Evolutionary conservation across 2,329 filamentous ascomycete species (phyloP), one percentile per base, ranked within the genome.

Genomic region (Didymella pinodella): DNA sequence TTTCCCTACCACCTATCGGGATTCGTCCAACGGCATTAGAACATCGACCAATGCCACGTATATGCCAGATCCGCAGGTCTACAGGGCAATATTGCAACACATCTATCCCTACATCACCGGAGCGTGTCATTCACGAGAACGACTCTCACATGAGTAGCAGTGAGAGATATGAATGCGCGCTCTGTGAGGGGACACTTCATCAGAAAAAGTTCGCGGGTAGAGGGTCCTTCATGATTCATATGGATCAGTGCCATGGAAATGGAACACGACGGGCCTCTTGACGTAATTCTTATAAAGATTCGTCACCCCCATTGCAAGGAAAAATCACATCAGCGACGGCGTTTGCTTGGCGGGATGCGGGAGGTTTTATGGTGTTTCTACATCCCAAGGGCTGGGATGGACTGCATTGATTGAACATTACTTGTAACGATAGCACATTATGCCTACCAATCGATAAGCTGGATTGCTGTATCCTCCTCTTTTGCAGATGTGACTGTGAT

Each of bases 371-470:
- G 46, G 38, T 45, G 53, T 45, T 55, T 62, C 59, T 44, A 57
- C 57, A 64, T 66, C 65, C 65, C 65, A 68, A 66, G 65, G 57
- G 65, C 65, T 68, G 65, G 65, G 65, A 49, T 52, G 46, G 32
- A 18, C 34, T 38, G 53, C 47, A 56, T 50, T 56, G 20, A 31
- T 45, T 34, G 31, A 20, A 49, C n/a, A 40, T 46, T 31, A 31
- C 14, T 26, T 56, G 53, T 50, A 56, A 31, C 22, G 32, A 50
- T 25, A 45, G 31, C 29, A 45, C 40, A 14, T 25, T 10, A 10
- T 41, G 38, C 38, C 22, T 31, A 20, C 32, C 28, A 32, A 46
- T 40, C 40, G 14, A 53, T 40, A 46, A 46, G 25, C 29, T 52
- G 26, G 7, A 38, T 46, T 11, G 38, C 28, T 28, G 34, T 8